Evolutionary conservation across 306 rosid genomes (phyloP).

Genomic region (Delonix regia): DNA sequence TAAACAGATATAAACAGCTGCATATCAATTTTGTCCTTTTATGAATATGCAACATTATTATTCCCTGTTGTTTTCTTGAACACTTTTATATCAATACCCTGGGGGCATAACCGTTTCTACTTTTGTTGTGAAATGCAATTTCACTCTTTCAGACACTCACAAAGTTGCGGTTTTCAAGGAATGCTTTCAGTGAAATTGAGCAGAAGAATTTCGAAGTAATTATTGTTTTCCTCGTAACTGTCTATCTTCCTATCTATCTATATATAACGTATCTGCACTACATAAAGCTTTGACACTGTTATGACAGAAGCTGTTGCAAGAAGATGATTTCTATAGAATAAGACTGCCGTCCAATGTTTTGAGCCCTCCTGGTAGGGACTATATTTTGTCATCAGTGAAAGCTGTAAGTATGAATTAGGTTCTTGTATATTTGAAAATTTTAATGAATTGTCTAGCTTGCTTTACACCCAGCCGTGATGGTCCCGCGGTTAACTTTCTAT

Average conservation of each 20-base stretch:
- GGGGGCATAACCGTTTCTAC: not conserved
- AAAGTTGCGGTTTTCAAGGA: conserved; percentile 88
- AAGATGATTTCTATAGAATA: conserved; percentile 83
- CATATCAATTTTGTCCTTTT: no score
- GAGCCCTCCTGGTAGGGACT: conserved; percentile 71
- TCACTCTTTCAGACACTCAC: conserved; percentile 71
- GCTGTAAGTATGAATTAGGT: conserved; percentile 60
- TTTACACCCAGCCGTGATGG: conserved; percentile 4
- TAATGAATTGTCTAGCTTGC: not conserved
- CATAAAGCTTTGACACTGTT: conserved; percentile 27
- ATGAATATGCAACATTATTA: no score
- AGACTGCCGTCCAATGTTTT: conserved; percentile 83
- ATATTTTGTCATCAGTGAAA: conserved; percentile 79
- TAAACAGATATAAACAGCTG: no score
- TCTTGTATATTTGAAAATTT: not conserved
- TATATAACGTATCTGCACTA: not conserved
- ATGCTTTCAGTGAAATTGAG: conserved; percentile 64
- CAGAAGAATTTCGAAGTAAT: conserved; percentile 65
- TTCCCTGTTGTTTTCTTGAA: not conserved
- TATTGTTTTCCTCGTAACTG: not conserved
- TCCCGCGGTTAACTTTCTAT: not conserved
- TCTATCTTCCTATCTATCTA: not conserved
- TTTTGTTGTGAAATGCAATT: conserved; percentile 32
- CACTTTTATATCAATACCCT: not conserved
- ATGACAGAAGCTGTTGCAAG: conserved; percentile 67